Conservation (phyloP, 2,329 filamentous ascomycete species). For the Fusarium sp. region DNA sequence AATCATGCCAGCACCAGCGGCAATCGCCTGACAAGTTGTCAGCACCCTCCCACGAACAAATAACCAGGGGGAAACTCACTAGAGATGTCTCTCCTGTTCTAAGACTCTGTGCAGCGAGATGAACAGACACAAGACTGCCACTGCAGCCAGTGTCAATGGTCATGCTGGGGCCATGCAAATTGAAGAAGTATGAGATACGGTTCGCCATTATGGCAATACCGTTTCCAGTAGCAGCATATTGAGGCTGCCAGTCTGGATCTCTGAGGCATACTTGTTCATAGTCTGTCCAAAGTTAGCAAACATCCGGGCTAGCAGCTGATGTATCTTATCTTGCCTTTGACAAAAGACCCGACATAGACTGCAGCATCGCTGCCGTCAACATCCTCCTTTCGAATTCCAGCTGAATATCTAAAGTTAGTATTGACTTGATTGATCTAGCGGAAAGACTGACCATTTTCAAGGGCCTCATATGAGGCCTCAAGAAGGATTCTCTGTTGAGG, state of each 20-base stretch:
- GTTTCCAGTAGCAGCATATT: slow-evolving; percentile 65
- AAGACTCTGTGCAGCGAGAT: slow-evolving; percentile 64
- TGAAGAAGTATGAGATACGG: slow-evolving; percentile 65
- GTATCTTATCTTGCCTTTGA: slow-evolving; percentile 54
- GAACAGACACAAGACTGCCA: slow-evolving; percentile 64
- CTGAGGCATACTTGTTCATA: slow-evolving; percentile 63
- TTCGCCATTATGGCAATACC: slow-evolving; percentile 66
- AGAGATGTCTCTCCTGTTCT: slow-evolving; percentile 57
- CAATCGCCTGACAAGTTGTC: slow-evolving; percentile 54
- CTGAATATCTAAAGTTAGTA: slow-evolving; percentile 42
- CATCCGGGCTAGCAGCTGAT: not conserved
- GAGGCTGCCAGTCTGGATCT: slow-evolving; percentile 62
- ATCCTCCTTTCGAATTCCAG: slow-evolving; percentile 57
- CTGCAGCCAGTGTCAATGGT: slow-evolving; percentile 71
- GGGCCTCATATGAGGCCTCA: slow-evolving; percentile 62
- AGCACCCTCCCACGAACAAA: slow-evolving; percentile 7
- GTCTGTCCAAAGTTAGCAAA: slow-evolving; percentile 49
- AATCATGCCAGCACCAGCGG: slow-evolving; percentile 64
- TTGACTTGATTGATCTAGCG: not conserved
- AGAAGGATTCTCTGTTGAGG: slow-evolving; percentile 65
- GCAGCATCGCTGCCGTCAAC: slow-evolving; percentile 58
- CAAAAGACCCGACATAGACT: slow-evolving; percentile 64
- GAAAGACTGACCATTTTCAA: slow-evolving; percentile 57
- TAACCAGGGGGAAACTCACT: slow-evolving; percentile 40
- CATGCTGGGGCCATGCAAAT: slow-evolving; percentile 66